Conservation (phyloP, 106 monocot genomes). For the Ottelia alismoides region DNA sequence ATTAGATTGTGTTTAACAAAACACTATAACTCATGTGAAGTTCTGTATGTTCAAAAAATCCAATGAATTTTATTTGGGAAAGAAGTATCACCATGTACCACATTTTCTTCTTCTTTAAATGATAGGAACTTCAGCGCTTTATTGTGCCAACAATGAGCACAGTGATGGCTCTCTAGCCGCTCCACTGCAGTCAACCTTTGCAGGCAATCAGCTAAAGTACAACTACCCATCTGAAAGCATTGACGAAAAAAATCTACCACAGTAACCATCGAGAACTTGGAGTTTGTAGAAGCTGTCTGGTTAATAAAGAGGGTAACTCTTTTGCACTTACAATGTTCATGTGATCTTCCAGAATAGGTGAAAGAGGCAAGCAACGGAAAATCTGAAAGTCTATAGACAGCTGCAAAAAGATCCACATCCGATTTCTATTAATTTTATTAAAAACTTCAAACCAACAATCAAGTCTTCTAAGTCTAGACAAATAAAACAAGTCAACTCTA, state of each 20-base stretch:
- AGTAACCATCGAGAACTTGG: no score
- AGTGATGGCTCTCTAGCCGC: constrained; percentile 51
- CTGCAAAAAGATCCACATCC: constrained; percentile 1
- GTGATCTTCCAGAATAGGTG: constrained; percentile 38
- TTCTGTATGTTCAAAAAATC: no score
- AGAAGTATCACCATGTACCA: constrained; percentile 49
- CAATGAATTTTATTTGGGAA: no score
- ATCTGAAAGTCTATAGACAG: constrained; percentile 68
- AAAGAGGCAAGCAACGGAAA: constrained; percentile 69
- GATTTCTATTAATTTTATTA: no score
- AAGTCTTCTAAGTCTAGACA: no score
- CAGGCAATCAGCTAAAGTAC: constrained; percentile 63
- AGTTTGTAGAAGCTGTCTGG: no score
- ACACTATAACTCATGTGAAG: no score
- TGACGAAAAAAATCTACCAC: not conserved
- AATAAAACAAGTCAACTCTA: no score
- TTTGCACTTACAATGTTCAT: constrained; percentile 36
- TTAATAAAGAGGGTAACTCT: no score
- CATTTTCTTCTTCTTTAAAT: constrained; percentile 32
- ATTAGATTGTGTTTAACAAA: no score
- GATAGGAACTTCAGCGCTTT: constrained; percentile 50
- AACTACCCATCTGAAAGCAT: constrained; percentile 43
- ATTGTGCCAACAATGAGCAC: constrained; percentile 67
- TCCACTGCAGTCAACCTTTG: constrained; percentile 49
- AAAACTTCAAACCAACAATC: no score